These are phyloP conservation scores for Phylloporus arenicola DNA, from an alignment of 768 basidiomycete species.

Conservation along the genomic window DNA sequence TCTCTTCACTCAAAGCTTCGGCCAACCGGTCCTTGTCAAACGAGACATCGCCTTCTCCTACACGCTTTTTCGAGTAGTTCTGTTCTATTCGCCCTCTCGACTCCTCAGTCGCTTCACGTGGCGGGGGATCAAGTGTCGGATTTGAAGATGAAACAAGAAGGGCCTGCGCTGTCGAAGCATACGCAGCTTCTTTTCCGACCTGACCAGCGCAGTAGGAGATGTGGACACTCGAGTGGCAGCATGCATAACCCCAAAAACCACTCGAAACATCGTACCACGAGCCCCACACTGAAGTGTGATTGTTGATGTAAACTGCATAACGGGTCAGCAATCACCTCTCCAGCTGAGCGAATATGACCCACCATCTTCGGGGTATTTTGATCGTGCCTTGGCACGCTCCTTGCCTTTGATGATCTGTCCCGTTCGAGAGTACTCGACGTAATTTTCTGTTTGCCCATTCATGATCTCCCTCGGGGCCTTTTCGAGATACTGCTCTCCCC, in stretches of 20 bases:
- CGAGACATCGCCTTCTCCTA: slow-evolving; percentile 78
- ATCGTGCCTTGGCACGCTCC: slow-evolving; percentile 79
- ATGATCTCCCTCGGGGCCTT: slow-evolving; percentile 86
- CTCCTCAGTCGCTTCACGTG: slow-evolving; percentile 29
- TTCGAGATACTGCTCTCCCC: slow-evolving; percentile 89
- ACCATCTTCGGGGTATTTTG: slow-evolving; percentile 98
- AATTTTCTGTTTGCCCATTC: slow-evolving; percentile 95
- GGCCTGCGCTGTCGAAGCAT: slow-evolving; percentile 69
- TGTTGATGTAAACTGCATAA: slow-evolving; percentile 73
- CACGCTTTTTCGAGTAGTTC: slow-evolving; percentile 70
- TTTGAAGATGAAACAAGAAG: slow-evolving; percentile 47
- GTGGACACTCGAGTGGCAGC: slow-evolving; percentile 85
- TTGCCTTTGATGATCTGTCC: slow-evolving; percentile 89
- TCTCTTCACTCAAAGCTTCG: slow-evolving; percentile 71
- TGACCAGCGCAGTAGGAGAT: slow-evolving; percentile 88
- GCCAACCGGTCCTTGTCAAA: slow-evolving; percentile 67
- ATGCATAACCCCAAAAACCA: slow-evolving; percentile 87
- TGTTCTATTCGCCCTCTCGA: slow-evolving; percentile 48
- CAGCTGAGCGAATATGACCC: slow-evolving; percentile 20
- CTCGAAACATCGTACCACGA: slow-evolving; percentile 79
- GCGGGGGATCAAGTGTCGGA: slow-evolving; percentile 22
- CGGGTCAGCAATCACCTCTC: background rate
- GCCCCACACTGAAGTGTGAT: slow-evolving; percentile 96
- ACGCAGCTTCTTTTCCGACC: slow-evolving; percentile 73
- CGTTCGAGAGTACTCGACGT: slow-evolving; percentile 92